Percentiles rank a stretch among this genome's conserved stretches.
phyloP scores from a whole-genome alignment of 2,329 filamentous ascomycete species.

The Alternaria sp. region DNA sequence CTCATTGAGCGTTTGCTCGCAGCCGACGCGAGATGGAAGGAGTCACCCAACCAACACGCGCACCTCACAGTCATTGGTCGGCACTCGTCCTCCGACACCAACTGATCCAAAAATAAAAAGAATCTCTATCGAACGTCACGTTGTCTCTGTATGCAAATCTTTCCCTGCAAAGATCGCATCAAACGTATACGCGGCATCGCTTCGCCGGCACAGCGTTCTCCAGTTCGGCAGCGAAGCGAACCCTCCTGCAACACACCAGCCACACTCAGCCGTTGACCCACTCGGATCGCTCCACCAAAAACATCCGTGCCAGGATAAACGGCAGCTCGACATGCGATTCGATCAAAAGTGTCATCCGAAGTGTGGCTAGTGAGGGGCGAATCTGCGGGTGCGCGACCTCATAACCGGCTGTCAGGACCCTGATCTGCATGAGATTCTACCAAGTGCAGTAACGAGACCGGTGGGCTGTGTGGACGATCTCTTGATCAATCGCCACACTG shows the following conservation, averaged over 20 bases:
- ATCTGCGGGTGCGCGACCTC: constrained; percentile 12
- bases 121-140: constrained; percentile 2
- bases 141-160: constrained; percentile 2
- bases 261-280: constrained; percentile 13
- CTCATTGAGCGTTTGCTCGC: background rate
- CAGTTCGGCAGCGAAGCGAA: constrained; percentile 21
- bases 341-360: constrained; percentile 21
- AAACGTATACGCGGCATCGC: constrained; percentile 10
- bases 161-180: background rate
- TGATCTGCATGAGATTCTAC: constrained; percentile 31
- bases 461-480: constrained; percentile 33
- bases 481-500: constrained; percentile 27
- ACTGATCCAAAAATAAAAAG: constrained; percentile 13
- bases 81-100: background rate
- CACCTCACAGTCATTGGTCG: background rate
- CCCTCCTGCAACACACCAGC: constrained; percentile 6
- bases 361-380: constrained; percentile 42
- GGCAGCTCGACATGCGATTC: constrained; percentile 20
- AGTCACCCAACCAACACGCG: background rate
- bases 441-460: constrained; percentile 17
- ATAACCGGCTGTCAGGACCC: constrained; percentile 25
- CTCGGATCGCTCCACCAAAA: constrained; percentile 2
- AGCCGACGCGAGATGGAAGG: background rate
- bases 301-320: constrained; percentile 2
- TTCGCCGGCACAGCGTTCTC: constrained; percentile 9